A percentile compares a stretch with the other conserved stretches of the same genome.
Evolutionary conservation across 164 flowering plant genomes (phyloP).

Genomic region (Warburgia ugandensis): DNA sequence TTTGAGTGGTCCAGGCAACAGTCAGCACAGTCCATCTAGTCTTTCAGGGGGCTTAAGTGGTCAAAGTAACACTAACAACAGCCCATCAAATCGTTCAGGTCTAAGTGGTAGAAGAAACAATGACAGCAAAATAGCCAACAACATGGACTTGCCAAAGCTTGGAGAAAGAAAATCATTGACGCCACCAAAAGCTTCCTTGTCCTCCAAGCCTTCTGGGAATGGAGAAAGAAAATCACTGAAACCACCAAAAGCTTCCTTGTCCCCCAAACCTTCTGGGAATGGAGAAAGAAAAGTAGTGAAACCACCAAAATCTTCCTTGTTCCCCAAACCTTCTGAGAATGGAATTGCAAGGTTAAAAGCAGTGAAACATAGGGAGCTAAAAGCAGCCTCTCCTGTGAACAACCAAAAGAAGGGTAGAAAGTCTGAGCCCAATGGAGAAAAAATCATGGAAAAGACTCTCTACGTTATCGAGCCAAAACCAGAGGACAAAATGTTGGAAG

Average conservation of each 20-base stretch:
- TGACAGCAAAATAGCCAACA: conserved; percentile 13
- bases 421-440: conserved; percentile 13
- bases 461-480: conserved; percentile 27
- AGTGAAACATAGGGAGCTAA: conserved; percentile 15
- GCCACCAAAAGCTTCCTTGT: too few species aligned
- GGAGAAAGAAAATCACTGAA: conserved; percentile 13
- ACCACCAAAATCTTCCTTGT: conserved; percentile 18
- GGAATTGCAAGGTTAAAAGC: conserved; percentile 25
- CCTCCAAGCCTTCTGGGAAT: too few species aligned
- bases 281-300: conserved; percentile 17
- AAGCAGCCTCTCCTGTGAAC: conserved; percentile 19
- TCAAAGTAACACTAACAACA: neutral
- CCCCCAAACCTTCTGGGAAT: conserved; percentile 24
- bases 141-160: conserved; percentile 16
- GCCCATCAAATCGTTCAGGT: too few species aligned
- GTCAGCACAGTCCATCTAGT: too few species aligned
- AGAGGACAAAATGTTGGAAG: conserved; percentile 14
- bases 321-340: conserved; percentile 24
- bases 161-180: too few species aligned
- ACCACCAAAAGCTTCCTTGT: conserved; percentile 18
- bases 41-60: conserved; percentile 1
- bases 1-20: conserved; percentile 1
- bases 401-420: conserved; percentile 18
- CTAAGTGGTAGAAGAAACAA: too few species aligned
- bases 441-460: conserved; percentile 31